Percentiles rank a stretch among this genome's conserved stretches.
Conservation (phyloP, 345 rosid species). For the Pseudoturritis turrita region DNA sequence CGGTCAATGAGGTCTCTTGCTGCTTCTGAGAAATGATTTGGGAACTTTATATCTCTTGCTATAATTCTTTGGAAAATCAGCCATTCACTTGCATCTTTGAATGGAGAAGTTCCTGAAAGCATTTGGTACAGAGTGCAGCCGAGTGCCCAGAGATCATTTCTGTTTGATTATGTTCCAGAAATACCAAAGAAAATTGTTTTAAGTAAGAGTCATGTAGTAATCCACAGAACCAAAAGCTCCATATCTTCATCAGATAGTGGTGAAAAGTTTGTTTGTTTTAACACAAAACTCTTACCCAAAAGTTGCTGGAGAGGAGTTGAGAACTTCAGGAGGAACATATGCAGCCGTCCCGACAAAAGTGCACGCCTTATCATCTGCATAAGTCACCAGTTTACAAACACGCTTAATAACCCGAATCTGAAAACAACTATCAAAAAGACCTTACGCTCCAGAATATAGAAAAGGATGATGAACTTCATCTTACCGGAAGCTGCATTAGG, state of each 20-base stretch:
- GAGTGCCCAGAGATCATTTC: slow-evolving; percentile 98
- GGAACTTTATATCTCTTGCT: slow-evolving; percentile 90
- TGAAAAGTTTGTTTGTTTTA: neutral
- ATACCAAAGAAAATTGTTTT: slow-evolving; percentile 27
- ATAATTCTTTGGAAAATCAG: slow-evolving; percentile 93
- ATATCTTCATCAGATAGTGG: neutral
- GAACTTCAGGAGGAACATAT: slow-evolving; percentile 97
- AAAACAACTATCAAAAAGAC: neutral
- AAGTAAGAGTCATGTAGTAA: slow-evolving; percentile 21
- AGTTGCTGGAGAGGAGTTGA: slow-evolving; percentile 97
- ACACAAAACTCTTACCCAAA: slow-evolving; percentile 63
- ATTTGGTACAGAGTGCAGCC: slow-evolving; percentile 99
- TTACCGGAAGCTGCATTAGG: slow-evolving; percentile 94
- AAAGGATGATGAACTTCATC: neutral
- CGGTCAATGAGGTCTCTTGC: slow-evolving; percentile 83
- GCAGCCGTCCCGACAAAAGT: slow-evolving; percentile 98
- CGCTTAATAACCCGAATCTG: neutral
- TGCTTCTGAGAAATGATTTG: slow-evolving; percentile 80
- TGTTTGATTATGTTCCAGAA: slow-evolving; percentile 46
- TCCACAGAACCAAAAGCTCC: slow-evolving; percentile 9
- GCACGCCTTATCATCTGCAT: slow-evolving; percentile 89
- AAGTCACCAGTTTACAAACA: slow-evolving; percentile 1
- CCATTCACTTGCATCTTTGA: slow-evolving; percentile 99
- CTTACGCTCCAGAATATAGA: neutral
- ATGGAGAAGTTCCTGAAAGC: slow-evolving; percentile 99